phyloP scores from a whole-genome alignment of 2,329 filamentous ascomycete genomes.

The Arthrobotrys conoides region DNA sequence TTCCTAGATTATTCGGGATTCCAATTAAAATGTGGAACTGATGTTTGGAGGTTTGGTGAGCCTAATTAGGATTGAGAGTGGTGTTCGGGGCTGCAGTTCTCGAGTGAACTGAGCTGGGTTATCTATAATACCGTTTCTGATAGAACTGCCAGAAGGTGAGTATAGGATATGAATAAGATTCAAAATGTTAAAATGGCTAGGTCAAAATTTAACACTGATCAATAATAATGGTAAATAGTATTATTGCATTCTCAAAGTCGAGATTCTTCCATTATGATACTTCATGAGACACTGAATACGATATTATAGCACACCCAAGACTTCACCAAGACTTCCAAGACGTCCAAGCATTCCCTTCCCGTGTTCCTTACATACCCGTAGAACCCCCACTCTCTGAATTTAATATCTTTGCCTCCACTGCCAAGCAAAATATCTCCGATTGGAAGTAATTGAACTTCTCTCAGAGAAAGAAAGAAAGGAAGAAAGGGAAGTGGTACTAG shows the following conservation, averaged over 20 bases:
- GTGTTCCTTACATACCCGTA: constrained; percentile 49
- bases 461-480: neutral
- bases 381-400: constrained; percentile 1
- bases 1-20: neutral
- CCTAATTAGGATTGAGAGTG: no score
- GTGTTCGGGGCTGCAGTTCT: no score
- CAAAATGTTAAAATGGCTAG: no score
- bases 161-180: no score
- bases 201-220: no score
- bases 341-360: constrained; percentile 12
- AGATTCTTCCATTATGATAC: neutral
- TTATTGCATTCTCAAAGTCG: no score
- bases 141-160: no score
- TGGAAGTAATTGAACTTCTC: neutral
- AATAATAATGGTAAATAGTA: no score
- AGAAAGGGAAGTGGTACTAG: constrained; percentile 2
- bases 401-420: neutral
- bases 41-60: no score
- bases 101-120: no score
- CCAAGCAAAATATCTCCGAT: constrained; percentile 49
- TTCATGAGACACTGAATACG: neutral
- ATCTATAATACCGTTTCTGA: no score
- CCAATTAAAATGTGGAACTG: constrained; percentile 6
- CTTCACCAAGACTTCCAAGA: constrained; percentile 17
- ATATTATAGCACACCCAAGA: neutral